A percentile compares a stretch with the other conserved stretches of the same genome.
Evolutionary conservation across 192 early-diverging fungal genomes (phyloP).

Genomic region (Phycomyces blakesleeanus): DNA sequence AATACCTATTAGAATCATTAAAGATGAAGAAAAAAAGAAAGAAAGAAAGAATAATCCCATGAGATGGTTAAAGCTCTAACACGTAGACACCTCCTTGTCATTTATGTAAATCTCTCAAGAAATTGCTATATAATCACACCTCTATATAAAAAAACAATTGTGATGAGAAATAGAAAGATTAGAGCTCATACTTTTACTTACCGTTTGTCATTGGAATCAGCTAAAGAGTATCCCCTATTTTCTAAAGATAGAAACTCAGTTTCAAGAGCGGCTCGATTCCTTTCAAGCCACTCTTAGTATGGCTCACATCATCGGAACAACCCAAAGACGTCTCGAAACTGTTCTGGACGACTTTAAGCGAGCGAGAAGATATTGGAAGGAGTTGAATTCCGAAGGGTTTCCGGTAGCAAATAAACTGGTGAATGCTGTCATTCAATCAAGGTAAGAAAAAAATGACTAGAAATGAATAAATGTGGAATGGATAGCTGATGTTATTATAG

Average conservation of each 20-base stretch:
- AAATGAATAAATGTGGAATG: neutral
- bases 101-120: too few species aligned
- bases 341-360: slow-evolving; percentile 27
- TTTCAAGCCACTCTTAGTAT: slow-evolving; percentile 2
- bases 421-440: slow-evolving; percentile 28
- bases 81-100: too few species aligned
- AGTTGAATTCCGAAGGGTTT: slow-evolving; percentile 27
- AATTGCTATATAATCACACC: too few species aligned
- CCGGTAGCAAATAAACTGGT: slow-evolving; percentile 20
- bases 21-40: neutral
- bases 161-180: too few species aligned
- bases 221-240: too few species aligned
- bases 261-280: too few species aligned
- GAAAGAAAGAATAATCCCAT: too few species aligned
- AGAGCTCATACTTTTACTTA: too few species aligned
- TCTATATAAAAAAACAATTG: too few species aligned
- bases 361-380: slow-evolving; percentile 25
- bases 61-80: neutral
- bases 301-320: slow-evolving; percentile 18
- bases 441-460: slow-evolving; percentile 9
- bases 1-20: slow-evolving; percentile 3
- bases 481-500: neutral
- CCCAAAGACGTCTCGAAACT: slow-evolving; percentile 26
- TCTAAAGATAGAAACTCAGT: too few species aligned
- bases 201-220: too few species aligned